Evolutionary conservation across 2,329 filamentous ascomycete species (phyloP), one percentile per base, ranked within the genome.

Genomic region (Botrytis cinerea): DNA sequence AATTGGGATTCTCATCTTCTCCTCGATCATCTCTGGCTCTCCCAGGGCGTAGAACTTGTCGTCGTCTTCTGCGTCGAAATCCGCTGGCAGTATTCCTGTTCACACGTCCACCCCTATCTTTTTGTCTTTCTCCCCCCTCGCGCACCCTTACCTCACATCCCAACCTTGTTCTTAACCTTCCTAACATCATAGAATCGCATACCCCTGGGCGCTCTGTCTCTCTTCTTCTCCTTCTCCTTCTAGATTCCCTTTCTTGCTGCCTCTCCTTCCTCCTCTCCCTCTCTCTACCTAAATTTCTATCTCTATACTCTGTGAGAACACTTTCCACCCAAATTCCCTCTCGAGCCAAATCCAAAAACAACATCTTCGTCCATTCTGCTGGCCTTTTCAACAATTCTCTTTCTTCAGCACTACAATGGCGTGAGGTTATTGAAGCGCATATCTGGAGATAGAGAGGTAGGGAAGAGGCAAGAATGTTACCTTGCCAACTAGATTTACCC

Each of bases 351-450:
- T 69, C 66, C 14, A 69, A 43, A 43, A 69, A 69, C 40, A 38
- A 69, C 48, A 43, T 69, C 16, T 69, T 69, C 6, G 66, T 32
- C 66, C 66, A 69, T 38, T 69, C 66, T 1, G 66, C 66, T 38
- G 66, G 35, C 32, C 12, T 57, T 9, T 20, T 69, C 45, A 69
- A 20, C 22, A 28, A 43, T 28, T 69, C 22, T 14, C 20, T 57
- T 28, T 69, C 66, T 38, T 57, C 66, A 4, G 14, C 16, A 32
- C 66, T 57, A 43, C 32, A 14, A 22, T 69, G 66, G 0, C 32
- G 48, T 32, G 32, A 28, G 20, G 32, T 69, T 35, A 43, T 48
- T 14, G 66, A 40, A 38, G 66, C 46, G n/a, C 66, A 69, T 43
- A 69, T 57, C 5, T 54, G 66, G 28, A 69, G 48, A 8, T 69